Conservation (phyloP, 345 rosid genomes). For the Pseudoturritis turrita region DNA sequence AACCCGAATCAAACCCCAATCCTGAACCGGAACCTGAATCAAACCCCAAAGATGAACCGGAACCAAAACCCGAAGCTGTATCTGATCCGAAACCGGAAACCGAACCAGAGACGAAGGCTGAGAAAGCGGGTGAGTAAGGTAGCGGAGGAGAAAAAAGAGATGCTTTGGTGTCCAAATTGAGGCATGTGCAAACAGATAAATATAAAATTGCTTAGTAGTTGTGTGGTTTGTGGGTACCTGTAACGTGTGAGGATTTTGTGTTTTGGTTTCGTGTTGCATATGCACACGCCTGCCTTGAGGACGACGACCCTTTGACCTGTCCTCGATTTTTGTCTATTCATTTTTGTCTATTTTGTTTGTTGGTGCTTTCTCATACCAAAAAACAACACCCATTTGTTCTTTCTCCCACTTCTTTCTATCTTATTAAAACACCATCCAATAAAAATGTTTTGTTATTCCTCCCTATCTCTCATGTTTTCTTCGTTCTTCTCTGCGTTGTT, state of each 20-base stretch:
- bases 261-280: constrained; percentile 20
- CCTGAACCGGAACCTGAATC: constrained; percentile 6
- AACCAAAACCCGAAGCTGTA: neutral
- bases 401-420: constrained; percentile 5
- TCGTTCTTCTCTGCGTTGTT: neutral
- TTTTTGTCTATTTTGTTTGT: constrained; percentile 18
- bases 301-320: constrained; percentile 4
- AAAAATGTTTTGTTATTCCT: neutral
- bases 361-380: constrained; percentile 14
- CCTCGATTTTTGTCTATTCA: constrained; percentile 34
- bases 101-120: constrained; percentile 17
- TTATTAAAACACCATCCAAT: neutral
- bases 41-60: constrained; percentile 1
- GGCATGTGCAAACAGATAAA: constrained; percentile 15
- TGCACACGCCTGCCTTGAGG: constrained; percentile 21
- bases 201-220: constrained; percentile 18
- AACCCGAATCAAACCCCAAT: neutral
- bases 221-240: constrained; percentile 22
- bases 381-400: neutral
- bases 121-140: constrained; percentile 23
- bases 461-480: neutral
- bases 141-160: neutral
- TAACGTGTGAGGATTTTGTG: constrained; percentile 25
- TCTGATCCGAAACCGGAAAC: neutral
- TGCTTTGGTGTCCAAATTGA: neutral